Evolutionary conservation across 2,329 filamentous ascomycete genomes (phyloP), one percentile per base, ranked within the genome.

Genomic region (Incumbomyces lentus): DNA sequence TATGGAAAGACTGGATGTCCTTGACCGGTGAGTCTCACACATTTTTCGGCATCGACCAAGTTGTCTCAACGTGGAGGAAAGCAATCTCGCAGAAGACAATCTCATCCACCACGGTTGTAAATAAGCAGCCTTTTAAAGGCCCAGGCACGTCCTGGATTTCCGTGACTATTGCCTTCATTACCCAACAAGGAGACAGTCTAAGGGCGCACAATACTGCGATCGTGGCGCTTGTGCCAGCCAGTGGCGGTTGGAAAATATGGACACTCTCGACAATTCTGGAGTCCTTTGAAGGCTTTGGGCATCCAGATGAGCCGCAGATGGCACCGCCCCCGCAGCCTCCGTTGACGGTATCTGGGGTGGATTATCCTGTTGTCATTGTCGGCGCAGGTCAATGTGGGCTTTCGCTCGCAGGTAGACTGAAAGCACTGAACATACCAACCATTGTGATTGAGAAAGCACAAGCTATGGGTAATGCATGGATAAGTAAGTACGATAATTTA

Each of bases 341-440:
- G 10, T 36, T 30, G 16, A 13, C 56, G 62, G 3, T 8, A 3
- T 18, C 31, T 2, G 66, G 62, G 22, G 6, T 44, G 6, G 44
- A 57, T 6, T 60, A 60, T 52, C 59, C 60, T 29, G 59, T 55
- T 6, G 49, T 65, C 10, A 50, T 66, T 11, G 54, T 64, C 31
- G 67, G 69, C 11, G 67, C 62, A 34, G 70, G 70, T 2, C 69
- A 72, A 51, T 63, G 63, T 32, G 70, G 71, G 0, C 58, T 73
- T 1, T 62, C 64, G 14, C 58, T 62, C 2, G 68, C 66, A 13
- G 70, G 67, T 13, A 62, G 70, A 2, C 55, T 71, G 12, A 61
- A 68, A 50, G 67, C 69, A 33, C 56, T 73, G 8, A 63, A 64
- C 2, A 50, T 71, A 3, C 60, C 60, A 1, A 64, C 67, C 22